Evolutionary conservation across 495 filamentous ascomycete species (phyloP).

Genomic region (Echria macrotheca): DNA sequence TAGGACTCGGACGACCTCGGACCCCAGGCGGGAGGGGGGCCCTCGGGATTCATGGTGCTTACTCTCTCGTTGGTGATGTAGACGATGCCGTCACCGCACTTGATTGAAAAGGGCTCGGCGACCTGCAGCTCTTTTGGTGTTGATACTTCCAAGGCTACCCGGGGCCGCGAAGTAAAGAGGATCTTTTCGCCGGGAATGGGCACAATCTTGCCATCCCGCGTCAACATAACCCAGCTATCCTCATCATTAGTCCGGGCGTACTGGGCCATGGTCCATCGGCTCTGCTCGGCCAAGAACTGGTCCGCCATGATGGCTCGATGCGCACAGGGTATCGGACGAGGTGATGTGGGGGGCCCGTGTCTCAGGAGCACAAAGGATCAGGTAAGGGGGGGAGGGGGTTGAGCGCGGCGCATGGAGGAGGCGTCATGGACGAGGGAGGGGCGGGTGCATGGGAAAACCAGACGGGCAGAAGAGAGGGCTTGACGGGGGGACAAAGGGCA

Average conservation of each 20-base stretch:
- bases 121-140: slow-evolving; percentile 38
- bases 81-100: slow-evolving; percentile 47
- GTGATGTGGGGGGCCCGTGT: slow-evolving; percentile 10
- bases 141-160: slow-evolving; percentile 40
- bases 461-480: slow-evolving; percentile 17
- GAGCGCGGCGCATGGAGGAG: slow-evolving; percentile 11
- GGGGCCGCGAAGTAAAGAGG: slow-evolving; percentile 38
- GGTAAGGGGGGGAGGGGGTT: slow-evolving; percentile 7
- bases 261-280: slow-evolving; percentile 26
- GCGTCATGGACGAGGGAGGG: slow-evolving; percentile 14
- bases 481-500: slow-evolving; percentile 18
- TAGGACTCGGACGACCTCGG: not conserved
- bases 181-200: slow-evolving; percentile 45
- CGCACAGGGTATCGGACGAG: not conserved
- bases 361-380: slow-evolving; percentile 7
- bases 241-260: slow-evolving; percentile 38
- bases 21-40: not conserved
- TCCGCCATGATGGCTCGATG: slow-evolving; percentile 28
- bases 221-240: slow-evolving; percentile 50
- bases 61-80: slow-evolving; percentile 92
- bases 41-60: no score
- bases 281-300: slow-evolving; percentile 44
- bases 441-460: slow-evolving; percentile 8
- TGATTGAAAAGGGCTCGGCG: slow-evolving; percentile 40
- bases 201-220: slow-evolving; percentile 44